phyloP scores from a whole-genome alignment of 371 early-diverging fungal species.

The Mortierella sp. region DNA sequence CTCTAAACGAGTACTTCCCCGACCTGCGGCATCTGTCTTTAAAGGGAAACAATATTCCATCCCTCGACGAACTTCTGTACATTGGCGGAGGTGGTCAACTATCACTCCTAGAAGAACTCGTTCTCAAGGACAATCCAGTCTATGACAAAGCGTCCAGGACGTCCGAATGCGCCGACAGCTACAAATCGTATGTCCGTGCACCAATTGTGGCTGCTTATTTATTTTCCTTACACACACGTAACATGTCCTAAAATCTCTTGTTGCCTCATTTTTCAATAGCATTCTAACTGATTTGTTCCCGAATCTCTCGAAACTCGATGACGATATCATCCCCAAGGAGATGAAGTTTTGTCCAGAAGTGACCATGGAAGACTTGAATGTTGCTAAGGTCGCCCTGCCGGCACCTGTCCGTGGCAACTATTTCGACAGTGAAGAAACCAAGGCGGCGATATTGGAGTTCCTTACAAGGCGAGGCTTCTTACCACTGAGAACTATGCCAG shows the following conservation, averaged over 20 bases:
- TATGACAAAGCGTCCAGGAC: slow-evolving; percentile 22
- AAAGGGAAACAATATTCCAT: slow-evolving; percentile 28
- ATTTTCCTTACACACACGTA: background rate
- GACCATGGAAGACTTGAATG: background rate
- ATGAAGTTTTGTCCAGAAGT: slow-evolving; percentile 39
- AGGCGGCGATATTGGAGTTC: slow-evolving; percentile 35
- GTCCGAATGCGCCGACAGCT: slow-evolving; percentile 30
- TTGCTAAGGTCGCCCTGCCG: slow-evolving; percentile 2
- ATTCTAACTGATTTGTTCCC: slow-evolving; percentile 29
- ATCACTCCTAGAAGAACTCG: slow-evolving; percentile 32
- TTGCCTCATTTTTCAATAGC: slow-evolving; percentile 6
- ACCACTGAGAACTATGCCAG: too few relatives aligned
- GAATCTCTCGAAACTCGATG: slow-evolving; percentile 31
- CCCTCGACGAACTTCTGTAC: slow-evolving; percentile 30
- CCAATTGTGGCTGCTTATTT: background rate
- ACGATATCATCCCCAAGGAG: slow-evolving; percentile 24
- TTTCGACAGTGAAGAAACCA: slow-evolving; percentile 30
- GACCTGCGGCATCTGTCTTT: slow-evolving; percentile 37
- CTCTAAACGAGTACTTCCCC: slow-evolving; percentile 34
- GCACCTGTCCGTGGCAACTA: slow-evolving; percentile 41
- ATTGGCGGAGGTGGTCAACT: slow-evolving; percentile 29
- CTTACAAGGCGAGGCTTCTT: too few relatives aligned
- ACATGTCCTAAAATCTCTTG: background rate
- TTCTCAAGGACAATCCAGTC: slow-evolving; percentile 45
- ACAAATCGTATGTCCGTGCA: slow-evolving; percentile 30